These are phyloP conservation scores for Candida mattraensis DNA, from an alignment of 805 yeast species.

Conservation along the genomic window DNA sequence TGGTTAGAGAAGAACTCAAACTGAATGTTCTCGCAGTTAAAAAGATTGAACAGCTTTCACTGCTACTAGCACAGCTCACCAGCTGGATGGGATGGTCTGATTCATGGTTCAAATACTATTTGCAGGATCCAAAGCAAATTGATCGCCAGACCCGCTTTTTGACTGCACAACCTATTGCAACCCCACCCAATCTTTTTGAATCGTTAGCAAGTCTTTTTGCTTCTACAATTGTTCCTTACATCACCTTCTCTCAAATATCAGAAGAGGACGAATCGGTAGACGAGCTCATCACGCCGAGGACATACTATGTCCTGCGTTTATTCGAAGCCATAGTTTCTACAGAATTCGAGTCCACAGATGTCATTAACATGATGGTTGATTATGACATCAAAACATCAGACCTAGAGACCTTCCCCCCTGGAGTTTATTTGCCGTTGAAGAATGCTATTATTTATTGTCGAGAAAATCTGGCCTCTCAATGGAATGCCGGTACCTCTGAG, in stretches of 20 bases:
- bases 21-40: constrained; percentile 49
- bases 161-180: constrained; percentile 44
- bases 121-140: constrained; percentile 31
- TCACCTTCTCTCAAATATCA: constrained; percentile 65
- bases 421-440: constrained; percentile 64
- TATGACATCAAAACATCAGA: constrained; percentile 49
- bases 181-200: constrained; percentile 61
- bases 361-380: constrained; percentile 62
- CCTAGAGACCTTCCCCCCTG: constrained; percentile 72
- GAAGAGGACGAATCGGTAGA: constrained; percentile 64
- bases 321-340: constrained; percentile 64
- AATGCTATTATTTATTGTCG: constrained; percentile 58
- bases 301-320: constrained; percentile 54
- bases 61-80: constrained; percentile 59
- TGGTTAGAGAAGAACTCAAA: constrained; percentile 72
- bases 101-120: constrained; percentile 61
- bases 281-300: constrained; percentile 62
- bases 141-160: constrained; percentile 43
- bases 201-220: constrained; percentile 53
- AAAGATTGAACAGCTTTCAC: constrained; percentile 43
- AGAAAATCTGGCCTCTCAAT: constrained; percentile 48
- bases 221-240: constrained; percentile 50
- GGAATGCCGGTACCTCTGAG: constrained; percentile 39
- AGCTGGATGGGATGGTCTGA: constrained; percentile 75
- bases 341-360: constrained; percentile 48